phyloP scores from a whole-genome alignment of 805 yeast genomes.

The Candida jianshihensis region DNA sequence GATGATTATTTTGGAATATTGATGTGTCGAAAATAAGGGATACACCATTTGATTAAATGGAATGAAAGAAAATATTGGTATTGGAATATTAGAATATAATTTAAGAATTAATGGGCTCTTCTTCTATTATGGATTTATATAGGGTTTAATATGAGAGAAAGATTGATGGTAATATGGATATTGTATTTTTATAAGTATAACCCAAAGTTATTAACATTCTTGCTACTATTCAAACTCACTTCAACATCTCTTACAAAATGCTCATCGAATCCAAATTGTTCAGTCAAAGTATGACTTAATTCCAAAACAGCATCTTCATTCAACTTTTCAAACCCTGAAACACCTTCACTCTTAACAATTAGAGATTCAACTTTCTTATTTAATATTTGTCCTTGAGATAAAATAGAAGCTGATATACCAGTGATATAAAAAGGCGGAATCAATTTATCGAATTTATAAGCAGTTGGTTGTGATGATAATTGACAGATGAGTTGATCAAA shows the following conservation, averaged over 20 bases:
- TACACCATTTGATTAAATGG: no score
- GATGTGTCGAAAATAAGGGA: no score
- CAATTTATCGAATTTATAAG: conserved; percentile 21
- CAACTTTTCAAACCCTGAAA: conserved; percentile 50
- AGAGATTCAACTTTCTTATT: conserved; percentile 11
- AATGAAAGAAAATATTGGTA: no score
- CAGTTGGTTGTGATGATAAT: conserved; percentile 7
- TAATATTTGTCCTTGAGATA: conserved; percentile 20
- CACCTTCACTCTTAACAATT: conserved; percentile 53
- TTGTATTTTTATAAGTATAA: conserved; percentile 14
- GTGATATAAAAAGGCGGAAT: conserved; percentile 58
- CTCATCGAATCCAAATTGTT: conserved; percentile 3
- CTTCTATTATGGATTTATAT: no score
- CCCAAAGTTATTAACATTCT: conserved; percentile 19
- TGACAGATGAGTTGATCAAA: conserved; percentile 18
- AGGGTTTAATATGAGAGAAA: no score
- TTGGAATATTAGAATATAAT: no score
- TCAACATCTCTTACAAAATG: conserved; percentile 8
- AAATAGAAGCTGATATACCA: conserved; percentile 45
- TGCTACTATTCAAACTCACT: conserved; percentile 8
- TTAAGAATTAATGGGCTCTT: no score
- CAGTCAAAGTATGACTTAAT: conserved; percentile 4
- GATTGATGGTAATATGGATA: not conserved
- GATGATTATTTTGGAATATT: no score
- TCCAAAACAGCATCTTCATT: conserved; percentile 28